These are phyloP conservation scores for Crucihimalaya himalaica DNA, from an alignment of 345 rosid genomes.

Conservation along the genomic window DNA sequence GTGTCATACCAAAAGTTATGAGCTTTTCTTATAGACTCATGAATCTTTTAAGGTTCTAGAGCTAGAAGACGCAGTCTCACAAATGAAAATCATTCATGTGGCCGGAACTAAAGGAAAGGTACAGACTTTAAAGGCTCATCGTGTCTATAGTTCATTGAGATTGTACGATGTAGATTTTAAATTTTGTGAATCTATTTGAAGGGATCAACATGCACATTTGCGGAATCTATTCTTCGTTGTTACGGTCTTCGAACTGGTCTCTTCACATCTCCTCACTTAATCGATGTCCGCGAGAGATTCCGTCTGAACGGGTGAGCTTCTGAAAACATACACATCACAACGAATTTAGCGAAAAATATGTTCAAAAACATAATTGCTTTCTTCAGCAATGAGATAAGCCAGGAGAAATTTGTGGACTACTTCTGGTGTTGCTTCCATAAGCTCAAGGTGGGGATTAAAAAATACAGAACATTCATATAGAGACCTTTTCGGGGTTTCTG, in stretches of 20 bases:
- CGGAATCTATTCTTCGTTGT: slow-evolving; percentile 78
- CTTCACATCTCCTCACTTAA: slow-evolving; percentile 94
- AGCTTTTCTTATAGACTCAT: slow-evolving; percentile 5
- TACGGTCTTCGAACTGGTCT: slow-evolving; percentile 91
- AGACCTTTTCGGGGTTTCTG: background rate
- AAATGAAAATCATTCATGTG: slow-evolving; percentile 85
- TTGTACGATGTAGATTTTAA: background rate
- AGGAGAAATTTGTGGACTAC: slow-evolving; percentile 85
- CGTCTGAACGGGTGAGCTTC: slow-evolving; percentile 77
- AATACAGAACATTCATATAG: slow-evolving; percentile 11
- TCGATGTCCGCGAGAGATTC: slow-evolving; percentile 90
- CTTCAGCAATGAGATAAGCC: slow-evolving; percentile 74
- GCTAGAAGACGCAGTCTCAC: slow-evolving; percentile 68
- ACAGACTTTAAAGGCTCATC: background rate
- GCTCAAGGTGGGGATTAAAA: slow-evolving; percentile 61
- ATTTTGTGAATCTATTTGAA: slow-evolving; percentile 22
- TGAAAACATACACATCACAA: slow-evolving; percentile 13
- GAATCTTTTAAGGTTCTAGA: slow-evolving; percentile 61
- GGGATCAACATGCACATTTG: slow-evolving; percentile 93
- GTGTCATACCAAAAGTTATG: background rate
- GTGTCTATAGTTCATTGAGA: background rate
- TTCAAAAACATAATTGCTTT: background rate
- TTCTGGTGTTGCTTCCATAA: slow-evolving; percentile 95
- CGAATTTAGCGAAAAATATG: background rate
- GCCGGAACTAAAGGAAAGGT: slow-evolving; percentile 99